Evolutionary conservation across 2,329 filamentous ascomycete genomes (phyloP).

Genomic region (Eutypa lata): DNA sequence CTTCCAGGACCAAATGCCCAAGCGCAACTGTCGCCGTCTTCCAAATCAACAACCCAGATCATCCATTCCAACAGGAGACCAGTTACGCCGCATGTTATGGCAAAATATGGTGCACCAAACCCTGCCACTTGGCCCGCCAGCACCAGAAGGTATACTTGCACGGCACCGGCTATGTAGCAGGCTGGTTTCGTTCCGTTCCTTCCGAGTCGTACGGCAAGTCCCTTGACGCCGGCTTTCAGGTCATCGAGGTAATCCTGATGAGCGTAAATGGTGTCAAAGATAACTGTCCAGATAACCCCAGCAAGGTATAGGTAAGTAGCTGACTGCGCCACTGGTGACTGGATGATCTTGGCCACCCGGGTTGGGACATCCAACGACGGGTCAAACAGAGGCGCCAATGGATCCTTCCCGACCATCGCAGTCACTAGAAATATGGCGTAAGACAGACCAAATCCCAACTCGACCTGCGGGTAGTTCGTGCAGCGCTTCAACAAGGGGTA

Average conservation of each 20-base stretch:
- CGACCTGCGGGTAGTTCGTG: slow-evolving; percentile 49
- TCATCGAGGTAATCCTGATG: slow-evolving; percentile 17
- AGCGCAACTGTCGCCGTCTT: too few species aligned
- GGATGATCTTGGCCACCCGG: too few species aligned
- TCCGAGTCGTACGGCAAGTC: slow-evolving; percentile 16
- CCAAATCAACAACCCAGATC: too few species aligned
- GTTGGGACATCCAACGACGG: slow-evolving; percentile 28
- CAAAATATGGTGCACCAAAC: too few species aligned
- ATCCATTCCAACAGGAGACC: too few species aligned
- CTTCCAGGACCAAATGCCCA: too few species aligned
- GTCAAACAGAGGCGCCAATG: too few species aligned
- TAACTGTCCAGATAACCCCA: slow-evolving; percentile 12
- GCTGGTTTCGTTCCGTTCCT: slow-evolving; percentile 8
- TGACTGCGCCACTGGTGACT: too few species aligned
- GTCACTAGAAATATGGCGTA: slow-evolving; percentile 48
- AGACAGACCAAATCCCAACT: slow-evolving; percentile 48
- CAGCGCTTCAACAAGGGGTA: slow-evolving; percentile 51
- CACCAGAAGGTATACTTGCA: not conserved
- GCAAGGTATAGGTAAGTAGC: not conserved
- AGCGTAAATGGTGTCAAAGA: slow-evolving; percentile 17
- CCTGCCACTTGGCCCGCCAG: not conserved
- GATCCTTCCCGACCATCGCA: slow-evolving; percentile 41
- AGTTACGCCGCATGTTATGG: too few species aligned
- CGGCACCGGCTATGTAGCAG: not conserved
- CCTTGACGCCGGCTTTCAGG: slow-evolving; percentile 14